Evolutionary conservation across 2,329 filamentous ascomycete species (phyloP), one percentile per base, ranked within the genome.

Genomic region (Purpureocillium takamizusanense): DNA sequence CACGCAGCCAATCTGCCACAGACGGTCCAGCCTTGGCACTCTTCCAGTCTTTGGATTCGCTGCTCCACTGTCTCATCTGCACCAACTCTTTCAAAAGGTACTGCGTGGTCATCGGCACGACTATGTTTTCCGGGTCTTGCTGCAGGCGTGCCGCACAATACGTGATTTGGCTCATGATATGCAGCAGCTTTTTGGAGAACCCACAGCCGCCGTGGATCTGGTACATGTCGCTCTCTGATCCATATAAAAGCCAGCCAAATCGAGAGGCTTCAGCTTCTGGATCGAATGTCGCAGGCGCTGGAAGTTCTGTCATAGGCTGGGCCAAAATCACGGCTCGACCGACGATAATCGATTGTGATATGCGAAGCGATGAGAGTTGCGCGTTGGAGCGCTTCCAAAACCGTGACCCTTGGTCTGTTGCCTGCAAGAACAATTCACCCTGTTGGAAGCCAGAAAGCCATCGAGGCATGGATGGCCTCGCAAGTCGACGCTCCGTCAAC

Each of bases 161-260:
- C 4, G 62, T 63, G 25, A 65, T 56, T 33, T 62, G 59, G 31
- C 57, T 58, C 31, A 65, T 51, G 10, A 48, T 51, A 34, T 63
- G 55, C 16, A 66, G 50, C 4, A 66, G 47, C 31, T 55, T 60
- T 37, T 61, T 63, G 0, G 62, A 65, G 39, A 65, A 65, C 9
- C 62, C 62, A 34, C 62, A 66, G 0, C 60, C 62, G 8, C 62
- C 62, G 33, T 66, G 62, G 4, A 66, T 61, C 37, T 63, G 52
- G 27, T 53, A 56, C 43, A 58, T 55, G 10, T 63, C 58, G 14
- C 40, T 43, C 27, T 54, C 48, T 1, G 53, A 55, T 3, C 61
- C 62, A 31, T 65, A 62, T 1, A 62, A 49, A 8, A 66, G 52
- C 59, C 62, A 66, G 7, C 51, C 55, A 35, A 66, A 65, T 17